phyloP scores from a whole-genome alignment of 176 grass and related monocot genomes.

The Rhynchospora breviuscula region DNA sequence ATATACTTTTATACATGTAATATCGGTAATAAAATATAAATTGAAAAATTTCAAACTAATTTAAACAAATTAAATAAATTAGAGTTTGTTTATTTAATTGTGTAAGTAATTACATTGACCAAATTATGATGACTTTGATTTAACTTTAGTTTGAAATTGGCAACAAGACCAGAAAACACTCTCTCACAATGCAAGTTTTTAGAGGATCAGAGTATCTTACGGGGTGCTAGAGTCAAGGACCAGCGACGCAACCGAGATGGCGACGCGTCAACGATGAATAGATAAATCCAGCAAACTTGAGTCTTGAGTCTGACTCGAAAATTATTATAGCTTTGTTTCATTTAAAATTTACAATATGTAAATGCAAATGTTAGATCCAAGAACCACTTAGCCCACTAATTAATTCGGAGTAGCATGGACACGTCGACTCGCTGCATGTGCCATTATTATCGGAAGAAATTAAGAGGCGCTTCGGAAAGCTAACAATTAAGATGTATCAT shows the following conservation, averaged over 20 bases:
- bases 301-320: neutral
- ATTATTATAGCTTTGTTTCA: neutral
- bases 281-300: neutral
- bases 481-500: neutral
- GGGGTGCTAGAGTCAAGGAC: neutral
- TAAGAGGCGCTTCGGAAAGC: neutral
- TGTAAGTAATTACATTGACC: too few species aligned
- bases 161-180: neutral
- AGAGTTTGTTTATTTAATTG: too few species aligned
- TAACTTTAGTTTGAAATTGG: too few species aligned
- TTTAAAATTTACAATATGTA: neutral
- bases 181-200: neutral
- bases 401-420: conserved; percentile 13
- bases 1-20: too few species aligned
- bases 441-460: neutral
- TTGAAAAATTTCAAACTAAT: too few species aligned
- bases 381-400: neutral
- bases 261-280: neutral
- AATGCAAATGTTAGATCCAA: conserved; percentile 17
- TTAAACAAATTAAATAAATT: too few species aligned
- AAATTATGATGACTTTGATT: too few species aligned
- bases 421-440: conserved; percentile 17
- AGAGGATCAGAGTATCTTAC: neutral
- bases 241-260: neutral
- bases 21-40: too few species aligned